Base-by-base conservation (phyloP, 2,329 filamentous ascomycete genomes). In the Penicillium sp. region DNA sequence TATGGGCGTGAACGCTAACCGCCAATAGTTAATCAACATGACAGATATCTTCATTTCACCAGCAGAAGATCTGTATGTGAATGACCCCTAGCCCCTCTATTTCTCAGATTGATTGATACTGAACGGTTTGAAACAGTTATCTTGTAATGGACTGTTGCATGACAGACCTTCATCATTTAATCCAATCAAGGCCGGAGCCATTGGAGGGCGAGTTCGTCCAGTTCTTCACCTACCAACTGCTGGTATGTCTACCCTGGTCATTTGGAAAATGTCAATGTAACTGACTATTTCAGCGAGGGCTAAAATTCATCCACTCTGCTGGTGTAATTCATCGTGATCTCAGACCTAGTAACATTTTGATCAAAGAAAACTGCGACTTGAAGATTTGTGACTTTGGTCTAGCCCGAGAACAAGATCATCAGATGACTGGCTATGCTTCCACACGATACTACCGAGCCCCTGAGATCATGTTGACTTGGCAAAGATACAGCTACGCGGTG, bases 381-480 rank as follows among this genome's bases (percentile, higher is more conserved):
- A 97, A 97, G 81, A 97, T 97, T 76, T 97, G 93, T 82, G 94
- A 97, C 75, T 97, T 97, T 69, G 93, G 93, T 63, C 82, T 97
- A 58, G 93, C 93, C 51, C 90, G 93, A 76, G 96, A 97, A 70
- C 93, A 97, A 75, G 93, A 97, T 72, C 93, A 93, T 35, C 94
- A 97, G 78, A 97, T 97, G 93, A 97, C 93, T 38, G 93, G 94
- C 67, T 97, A 97, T 72, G 93, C 97, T 56, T 97, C 94, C 39
- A 97, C 93, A 59, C 84, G 93, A 81, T 97, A 97, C 82, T 97
- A 97, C 82, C 87, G 94, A 71, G 94, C 94, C 9, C 94, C 94
- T 13, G 94, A 97, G 77, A 97, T 97, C 73, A 97, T 97, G 93
- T 90, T 97, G 72, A 97, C 93, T 63, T 97, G 94, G 94, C 93